Evolutionary conservation across 441 rosid genomes (phyloP).

Genomic region (Oxalis stricta): DNA sequence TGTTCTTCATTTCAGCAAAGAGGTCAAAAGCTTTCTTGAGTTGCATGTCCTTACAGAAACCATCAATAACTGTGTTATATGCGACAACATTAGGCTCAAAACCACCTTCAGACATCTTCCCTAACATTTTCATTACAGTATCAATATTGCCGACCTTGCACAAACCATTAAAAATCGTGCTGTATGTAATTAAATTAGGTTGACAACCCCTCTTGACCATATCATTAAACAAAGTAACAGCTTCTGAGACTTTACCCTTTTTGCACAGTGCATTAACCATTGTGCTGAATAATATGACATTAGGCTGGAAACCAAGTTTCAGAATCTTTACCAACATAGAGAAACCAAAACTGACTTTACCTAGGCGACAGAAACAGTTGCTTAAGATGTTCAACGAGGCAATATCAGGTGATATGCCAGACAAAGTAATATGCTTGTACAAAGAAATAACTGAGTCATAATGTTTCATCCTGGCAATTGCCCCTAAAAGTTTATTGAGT

Average conservation of each 20-base stretch:
- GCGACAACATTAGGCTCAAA: background rate
- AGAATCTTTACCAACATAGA: too few relatives aligned
- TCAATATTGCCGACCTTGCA: background rate
- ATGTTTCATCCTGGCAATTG: background rate
- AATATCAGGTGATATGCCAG: background rate
- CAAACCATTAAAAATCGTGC: background rate
- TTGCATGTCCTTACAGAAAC: conserved; percentile 5
- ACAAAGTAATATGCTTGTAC: background rate
- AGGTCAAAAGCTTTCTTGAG: conserved; percentile 3
- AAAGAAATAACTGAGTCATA: background rate
- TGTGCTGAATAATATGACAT: too few relatives aligned
- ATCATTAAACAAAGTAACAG: background rate
- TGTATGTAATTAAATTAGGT: conserved; percentile 4
- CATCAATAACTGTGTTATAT: conserved; percentile 6
- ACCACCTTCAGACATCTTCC: background rate
- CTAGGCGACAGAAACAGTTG: background rate
- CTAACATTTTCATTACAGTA: background rate
- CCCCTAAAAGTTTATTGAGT: background rate
- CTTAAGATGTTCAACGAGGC: background rate
- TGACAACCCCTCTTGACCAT: conserved; percentile 1
- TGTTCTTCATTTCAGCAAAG: conserved; percentile 7
- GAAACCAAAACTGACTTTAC: too few relatives aligned
- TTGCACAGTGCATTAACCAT: conserved; percentile 5
- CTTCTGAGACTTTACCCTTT: background rate
- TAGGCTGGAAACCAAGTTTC: too few relatives aligned